A percentile compares a stretch with the other conserved stretches of the same genome.
Evolutionary conservation across 2,329 filamentous ascomycete species (phyloP).

Genomic region (Penicillium palitans): DNA sequence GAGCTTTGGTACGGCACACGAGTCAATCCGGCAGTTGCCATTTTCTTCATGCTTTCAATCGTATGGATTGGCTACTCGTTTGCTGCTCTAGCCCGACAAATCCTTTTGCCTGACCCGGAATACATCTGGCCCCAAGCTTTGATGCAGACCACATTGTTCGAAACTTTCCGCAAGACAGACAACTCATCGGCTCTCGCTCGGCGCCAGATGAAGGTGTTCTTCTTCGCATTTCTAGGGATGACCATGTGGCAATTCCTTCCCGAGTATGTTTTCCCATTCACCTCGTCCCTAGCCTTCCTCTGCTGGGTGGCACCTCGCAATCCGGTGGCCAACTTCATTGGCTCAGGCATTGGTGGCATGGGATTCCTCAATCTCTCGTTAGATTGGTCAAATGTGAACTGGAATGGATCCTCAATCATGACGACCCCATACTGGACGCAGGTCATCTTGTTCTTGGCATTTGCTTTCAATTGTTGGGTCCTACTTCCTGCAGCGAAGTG

Average conservation of each 20-base stretch:
- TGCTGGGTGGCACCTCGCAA: constrained; percentile 65
- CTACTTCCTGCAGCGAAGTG: constrained; percentile 61
- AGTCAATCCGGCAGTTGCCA: constrained; percentile 55
- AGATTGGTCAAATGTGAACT: constrained; percentile 63
- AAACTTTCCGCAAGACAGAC: constrained; percentile 52
- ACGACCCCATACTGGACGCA: constrained; percentile 62
- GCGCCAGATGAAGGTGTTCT: constrained; percentile 60
- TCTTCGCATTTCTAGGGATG: constrained; percentile 53
- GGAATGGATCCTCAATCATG: constrained; percentile 49
- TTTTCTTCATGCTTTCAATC: constrained; percentile 62
- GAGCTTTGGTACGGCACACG: constrained; percentile 58
- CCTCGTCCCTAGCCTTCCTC: constrained; percentile 61
- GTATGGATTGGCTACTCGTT: constrained; percentile 61
- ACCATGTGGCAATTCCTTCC: constrained; percentile 64
- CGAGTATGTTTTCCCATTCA: constrained; percentile 61
- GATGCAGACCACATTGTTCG: constrained; percentile 60
- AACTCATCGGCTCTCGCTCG: constrained; percentile 51
- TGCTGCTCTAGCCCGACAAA: constrained; percentile 58
- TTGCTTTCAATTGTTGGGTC: constrained; percentile 59
- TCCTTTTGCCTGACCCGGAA: constrained; percentile 59
- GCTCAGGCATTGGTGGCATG: constrained; percentile 62
- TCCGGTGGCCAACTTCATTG: constrained; percentile 60
- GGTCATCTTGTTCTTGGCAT: constrained; percentile 58
- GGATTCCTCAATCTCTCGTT: constrained; percentile 61
- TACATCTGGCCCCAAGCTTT: constrained; percentile 56